Evolutionary conservation across 1,284 basidiomycete species (phyloP), one percentile per base, ranked within the genome.

Genomic region (Vanrija humicola): DNA sequence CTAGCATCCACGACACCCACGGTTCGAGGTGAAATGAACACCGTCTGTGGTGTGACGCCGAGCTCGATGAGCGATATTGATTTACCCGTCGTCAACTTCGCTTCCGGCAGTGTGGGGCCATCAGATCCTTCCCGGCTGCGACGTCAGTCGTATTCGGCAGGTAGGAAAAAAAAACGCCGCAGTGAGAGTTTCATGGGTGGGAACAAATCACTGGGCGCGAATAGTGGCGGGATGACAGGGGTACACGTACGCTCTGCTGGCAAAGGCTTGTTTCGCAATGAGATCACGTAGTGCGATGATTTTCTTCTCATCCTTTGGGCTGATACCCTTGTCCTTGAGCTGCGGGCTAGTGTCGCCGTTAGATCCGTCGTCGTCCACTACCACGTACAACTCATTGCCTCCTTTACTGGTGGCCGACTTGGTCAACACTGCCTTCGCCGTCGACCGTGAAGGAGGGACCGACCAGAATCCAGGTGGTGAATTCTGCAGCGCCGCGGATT

Each of bases 41-140:
- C 88, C 0, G 94, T 98, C 60, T 92, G 91, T 6, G 92, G 92
- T 0, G 93, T 89, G n/a, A 97, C 88, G 4, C 88, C 86, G 43
- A 94, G 82, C 69, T 90, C 84, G 9, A 84, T 82, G 66, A 87
- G 86, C 5, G 89, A 81, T 53, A 81, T 81, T 1, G 71, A 63
- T 58, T 72, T 72, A 16, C 67, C 67, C 4, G 57, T 57, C 1
- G 66, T 62, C 1, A 73, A 55, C 2, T 56, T 58, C 4, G 58
- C 54, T 46, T 73, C 70, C 0, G 66, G 56, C 3, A 56, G 46
- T 7, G 43, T 49, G 6, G 49, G 45, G 18, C 50, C 45, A 1
- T 67, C 68, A 0, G 62, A 46, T 1, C 49, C 46, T 50, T 70
- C 65, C 0, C 73, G 67, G 2, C 69, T 73, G 46, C 15, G 34